Conservation (phyloP, 805 yeast species). For the Sugiyamaella smithiae region DNA sequence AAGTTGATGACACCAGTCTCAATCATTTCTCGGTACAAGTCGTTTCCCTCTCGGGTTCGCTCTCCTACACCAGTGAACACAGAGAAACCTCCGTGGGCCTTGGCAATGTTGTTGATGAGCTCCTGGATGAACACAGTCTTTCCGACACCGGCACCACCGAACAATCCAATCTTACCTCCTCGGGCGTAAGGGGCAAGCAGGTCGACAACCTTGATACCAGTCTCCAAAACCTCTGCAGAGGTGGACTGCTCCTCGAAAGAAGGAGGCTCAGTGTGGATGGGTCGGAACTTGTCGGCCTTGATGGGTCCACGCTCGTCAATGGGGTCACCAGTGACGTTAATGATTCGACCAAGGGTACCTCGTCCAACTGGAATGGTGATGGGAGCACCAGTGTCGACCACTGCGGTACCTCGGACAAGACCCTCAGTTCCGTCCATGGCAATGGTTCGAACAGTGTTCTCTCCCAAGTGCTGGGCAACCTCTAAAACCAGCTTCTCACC, state of each 20-base stretch:
- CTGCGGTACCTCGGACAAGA: slow-evolving; percentile 94
- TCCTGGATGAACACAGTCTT: slow-evolving; percentile 99
- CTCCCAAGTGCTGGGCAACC: slow-evolving; percentile 99
- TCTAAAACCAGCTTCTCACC: slow-evolving; percentile 85
- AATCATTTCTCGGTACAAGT: slow-evolving; percentile 99
- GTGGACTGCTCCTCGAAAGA: slow-evolving; percentile 95
- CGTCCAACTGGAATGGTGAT: slow-evolving; percentile 99
- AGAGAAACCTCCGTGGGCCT: slow-evolving; percentile 99
- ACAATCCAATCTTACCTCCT: slow-evolving; percentile 99
- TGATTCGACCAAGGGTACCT: slow-evolving; percentile 97
- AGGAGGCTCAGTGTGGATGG: slow-evolving; percentile 99
- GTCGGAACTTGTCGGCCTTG: slow-evolving; percentile 86
- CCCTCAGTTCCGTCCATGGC: slow-evolving; percentile 99
- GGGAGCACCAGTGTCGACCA: slow-evolving; percentile 95
- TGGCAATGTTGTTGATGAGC: slow-evolving; percentile 98
- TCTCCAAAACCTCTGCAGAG: slow-evolving; percentile 95
- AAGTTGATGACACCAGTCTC: slow-evolving; percentile 99
- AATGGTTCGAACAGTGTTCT: slow-evolving; percentile 99
- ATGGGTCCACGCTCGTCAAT: slow-evolving; percentile 99
- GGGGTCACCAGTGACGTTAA: slow-evolving; percentile 98
- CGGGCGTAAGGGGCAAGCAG: slow-evolving; percentile 99
- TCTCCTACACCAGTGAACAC: slow-evolving; percentile 99
- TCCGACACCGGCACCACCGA: slow-evolving; percentile 99
- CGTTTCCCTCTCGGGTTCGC: slow-evolving; percentile 99
- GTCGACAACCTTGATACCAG: slow-evolving; percentile 99